These are phyloP conservation scores for Picea mariana DNA, from an alignment of 83 land plant species.

Conservation along the genomic window DNA sequence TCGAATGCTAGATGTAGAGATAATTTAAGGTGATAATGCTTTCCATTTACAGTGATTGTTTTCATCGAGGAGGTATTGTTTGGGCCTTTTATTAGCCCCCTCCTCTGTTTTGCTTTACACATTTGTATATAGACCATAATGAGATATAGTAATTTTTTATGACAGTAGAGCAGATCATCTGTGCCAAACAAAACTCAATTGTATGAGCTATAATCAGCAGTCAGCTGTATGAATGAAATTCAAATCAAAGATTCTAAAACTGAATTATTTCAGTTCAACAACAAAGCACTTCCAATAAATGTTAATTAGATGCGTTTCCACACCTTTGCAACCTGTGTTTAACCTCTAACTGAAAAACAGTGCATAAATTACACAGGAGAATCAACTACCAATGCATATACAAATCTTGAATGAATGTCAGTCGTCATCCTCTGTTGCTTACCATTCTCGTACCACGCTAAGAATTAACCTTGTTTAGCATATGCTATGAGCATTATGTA, in stretches of 20 bases:
- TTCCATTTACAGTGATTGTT: not conserved
- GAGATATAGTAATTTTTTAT: not conserved
- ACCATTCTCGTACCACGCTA: too few relatives aligned
- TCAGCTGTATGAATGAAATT: not conserved
- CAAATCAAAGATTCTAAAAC: not conserved
- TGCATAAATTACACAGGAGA: too few relatives aligned
- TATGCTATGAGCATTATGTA: too few relatives aligned
- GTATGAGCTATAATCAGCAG: not conserved
- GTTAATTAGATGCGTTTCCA: not conserved
- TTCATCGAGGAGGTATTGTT: not conserved
- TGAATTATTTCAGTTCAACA: not conserved
- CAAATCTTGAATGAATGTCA: too few relatives aligned
- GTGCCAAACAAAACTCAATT: not conserved
- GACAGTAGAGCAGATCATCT: not conserved
- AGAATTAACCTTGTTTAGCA: too few relatives aligned
- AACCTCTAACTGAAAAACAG: too few relatives aligned
- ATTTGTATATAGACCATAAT: constrained; percentile 5
- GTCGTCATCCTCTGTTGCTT: too few relatives aligned
- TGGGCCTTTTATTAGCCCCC: not conserved
- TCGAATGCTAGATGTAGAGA: not conserved
- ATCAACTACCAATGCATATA: too few relatives aligned
- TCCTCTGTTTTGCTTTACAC: constrained; percentile 4
- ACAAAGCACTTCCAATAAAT: not conserved
- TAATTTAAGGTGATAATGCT: not conserved
- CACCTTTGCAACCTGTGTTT: too few relatives aligned